phyloP scores from a whole-genome alignment of 2,329 filamentous ascomycete genomes.

The Aspergillus clavatus region DNA sequence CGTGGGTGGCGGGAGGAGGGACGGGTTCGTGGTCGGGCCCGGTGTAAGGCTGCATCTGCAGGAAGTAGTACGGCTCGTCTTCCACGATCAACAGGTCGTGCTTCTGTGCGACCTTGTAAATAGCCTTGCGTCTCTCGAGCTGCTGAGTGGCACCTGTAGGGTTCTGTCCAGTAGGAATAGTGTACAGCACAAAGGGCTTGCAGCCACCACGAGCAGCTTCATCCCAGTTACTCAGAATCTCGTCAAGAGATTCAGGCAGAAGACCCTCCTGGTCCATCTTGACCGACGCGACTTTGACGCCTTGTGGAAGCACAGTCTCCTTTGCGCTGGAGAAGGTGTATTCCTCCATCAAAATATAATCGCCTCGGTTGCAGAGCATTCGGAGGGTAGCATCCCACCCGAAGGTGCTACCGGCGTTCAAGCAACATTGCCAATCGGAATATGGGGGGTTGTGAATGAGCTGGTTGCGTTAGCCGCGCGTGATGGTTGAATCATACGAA shows the following conservation, averaged over 20 bases:
- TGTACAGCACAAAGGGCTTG: constrained; percentile 66
- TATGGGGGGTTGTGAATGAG: constrained; percentile 83
- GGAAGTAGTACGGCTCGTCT: constrained; percentile 92
- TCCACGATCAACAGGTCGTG: constrained; percentile 85
- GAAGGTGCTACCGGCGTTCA: constrained; percentile 82
- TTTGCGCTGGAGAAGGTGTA: constrained; percentile 81
- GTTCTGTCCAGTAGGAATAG: constrained; percentile 79
- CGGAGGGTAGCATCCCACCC: constrained; percentile 78
- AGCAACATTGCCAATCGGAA: constrained; percentile 78
- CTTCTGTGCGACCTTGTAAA: constrained; percentile 75
- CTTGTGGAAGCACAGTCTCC: constrained; percentile 60
- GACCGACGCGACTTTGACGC: constrained; percentile 56
- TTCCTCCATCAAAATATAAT: constrained; percentile 79
- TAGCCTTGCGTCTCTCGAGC: constrained; percentile 58
- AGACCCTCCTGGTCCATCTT: constrained; percentile 64
- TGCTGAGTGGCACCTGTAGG: constrained; percentile 82
- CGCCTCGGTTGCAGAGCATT: constrained; percentile 71
- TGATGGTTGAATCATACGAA: too few species aligned
- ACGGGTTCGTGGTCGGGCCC: constrained; percentile 48
- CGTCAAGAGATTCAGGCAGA: constrained; percentile 57
- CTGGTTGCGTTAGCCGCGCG: constrained; percentile 23
- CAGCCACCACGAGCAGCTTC: constrained; percentile 49
- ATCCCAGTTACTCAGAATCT: constrained; percentile 63
- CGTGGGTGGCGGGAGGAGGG: constrained; percentile 57
- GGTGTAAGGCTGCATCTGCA: constrained; percentile 74